A percentile compares a stretch with the other conserved stretches of the same genome.
These are phyloP conservation scores for Arthroderma uncinatum DNA, from an alignment of 2,329 filamentous ascomycete species.

Conservation along the genomic window DNA sequence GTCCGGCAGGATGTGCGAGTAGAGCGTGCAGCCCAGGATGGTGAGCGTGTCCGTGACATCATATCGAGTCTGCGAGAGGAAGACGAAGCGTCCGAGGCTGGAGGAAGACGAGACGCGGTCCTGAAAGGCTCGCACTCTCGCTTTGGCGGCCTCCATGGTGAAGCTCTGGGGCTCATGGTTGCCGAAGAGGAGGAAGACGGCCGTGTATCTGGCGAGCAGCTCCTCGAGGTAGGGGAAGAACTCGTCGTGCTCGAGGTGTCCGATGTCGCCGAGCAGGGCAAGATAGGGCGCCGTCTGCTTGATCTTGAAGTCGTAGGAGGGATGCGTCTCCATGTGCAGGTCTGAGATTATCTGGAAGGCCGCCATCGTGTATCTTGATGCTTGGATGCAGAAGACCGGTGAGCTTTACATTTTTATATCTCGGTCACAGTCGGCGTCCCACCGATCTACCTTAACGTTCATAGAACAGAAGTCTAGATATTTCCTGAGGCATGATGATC, in stretches of 20 bases:
- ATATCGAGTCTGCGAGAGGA: constrained; percentile 28
- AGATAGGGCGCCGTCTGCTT: constrained; percentile 37
- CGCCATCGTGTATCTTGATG: too few relatives aligned
- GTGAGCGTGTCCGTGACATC: constrained; percentile 24
- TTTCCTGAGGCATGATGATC: too few relatives aligned
- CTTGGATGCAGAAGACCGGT: too few relatives aligned
- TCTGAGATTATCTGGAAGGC: constrained; percentile 41
- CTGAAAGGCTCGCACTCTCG: constrained; percentile 14
- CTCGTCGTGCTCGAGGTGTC: constrained; percentile 28
- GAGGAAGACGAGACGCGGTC: not conserved
- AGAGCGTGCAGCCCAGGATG: constrained; percentile 39
- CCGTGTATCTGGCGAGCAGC: constrained; percentile 37
- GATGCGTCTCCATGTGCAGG: constrained; percentile 41
- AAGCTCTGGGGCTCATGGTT: constrained; percentile 43
- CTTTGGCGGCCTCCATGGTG: constrained; percentile 12
- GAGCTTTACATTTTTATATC: too few relatives aligned
- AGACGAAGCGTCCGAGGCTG: constrained; percentile 26
- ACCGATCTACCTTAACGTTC: too few relatives aligned
- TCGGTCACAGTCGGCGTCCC: too few relatives aligned
- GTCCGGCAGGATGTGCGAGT: constrained; percentile 34
- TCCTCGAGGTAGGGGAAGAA: constrained; percentile 33
- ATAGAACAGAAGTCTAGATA: too few relatives aligned
- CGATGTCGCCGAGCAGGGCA: constrained; percentile 45
- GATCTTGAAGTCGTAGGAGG: constrained; percentile 40
- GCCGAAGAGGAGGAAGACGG: constrained; percentile 41